phyloP scores from a whole-genome alignment of 352 stramenopile genomes.

The Phytopythium montanum region DNA sequence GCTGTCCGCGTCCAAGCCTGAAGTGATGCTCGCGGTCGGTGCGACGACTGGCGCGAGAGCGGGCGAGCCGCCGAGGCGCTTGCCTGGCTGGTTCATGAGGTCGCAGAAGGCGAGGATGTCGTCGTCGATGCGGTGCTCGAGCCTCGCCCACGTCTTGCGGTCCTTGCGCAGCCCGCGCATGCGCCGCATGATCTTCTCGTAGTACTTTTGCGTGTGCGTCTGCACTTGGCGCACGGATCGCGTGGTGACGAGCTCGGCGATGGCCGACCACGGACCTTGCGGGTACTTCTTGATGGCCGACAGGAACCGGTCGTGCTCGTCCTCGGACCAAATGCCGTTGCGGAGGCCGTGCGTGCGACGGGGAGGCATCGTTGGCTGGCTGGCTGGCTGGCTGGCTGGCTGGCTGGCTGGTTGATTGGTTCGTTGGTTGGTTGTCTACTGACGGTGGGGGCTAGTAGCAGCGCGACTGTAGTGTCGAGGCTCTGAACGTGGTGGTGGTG shows the following conservation, averaged over 20 bases:
- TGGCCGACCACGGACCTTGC: slow-evolving; percentile 35
- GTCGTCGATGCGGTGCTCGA: slow-evolving; percentile 57
- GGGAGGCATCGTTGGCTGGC: background rate
- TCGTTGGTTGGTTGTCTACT: background rate
- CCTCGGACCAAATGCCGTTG: slow-evolving; percentile 48
- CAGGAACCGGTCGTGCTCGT: slow-evolving; percentile 60
- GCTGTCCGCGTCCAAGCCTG: background rate
- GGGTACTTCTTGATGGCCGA: slow-evolving; percentile 42
- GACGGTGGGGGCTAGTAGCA: background rate
- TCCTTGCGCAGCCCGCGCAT: slow-evolving; percentile 55
- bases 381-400: background rate
- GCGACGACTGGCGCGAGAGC: slow-evolving; percentile 19
- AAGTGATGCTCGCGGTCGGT: background rate
- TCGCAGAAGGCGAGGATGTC: slow-evolving; percentile 47
- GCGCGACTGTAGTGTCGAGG: background rate
- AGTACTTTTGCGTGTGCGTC: slow-evolving; percentile 63
- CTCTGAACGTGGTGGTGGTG: background rate
- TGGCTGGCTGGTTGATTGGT: background rate
- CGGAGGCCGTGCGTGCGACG: slow-evolving; percentile 3
- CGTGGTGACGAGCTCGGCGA: slow-evolving; percentile 37
- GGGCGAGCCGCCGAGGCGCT: slow-evolving; percentile 11
- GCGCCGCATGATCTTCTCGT: slow-evolving; percentile 70
- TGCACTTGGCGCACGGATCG: slow-evolving; percentile 62
- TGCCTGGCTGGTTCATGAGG: slow-evolving; percentile 19
- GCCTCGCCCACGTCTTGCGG: slow-evolving; percentile 40